A percentile compares a stretch with the other conserved stretches of the same genome.
These are phyloP conservation scores for Vitis hybrid DNA, from an alignment of 177 flowering plant genomes.

Conservation along the genomic window DNA sequence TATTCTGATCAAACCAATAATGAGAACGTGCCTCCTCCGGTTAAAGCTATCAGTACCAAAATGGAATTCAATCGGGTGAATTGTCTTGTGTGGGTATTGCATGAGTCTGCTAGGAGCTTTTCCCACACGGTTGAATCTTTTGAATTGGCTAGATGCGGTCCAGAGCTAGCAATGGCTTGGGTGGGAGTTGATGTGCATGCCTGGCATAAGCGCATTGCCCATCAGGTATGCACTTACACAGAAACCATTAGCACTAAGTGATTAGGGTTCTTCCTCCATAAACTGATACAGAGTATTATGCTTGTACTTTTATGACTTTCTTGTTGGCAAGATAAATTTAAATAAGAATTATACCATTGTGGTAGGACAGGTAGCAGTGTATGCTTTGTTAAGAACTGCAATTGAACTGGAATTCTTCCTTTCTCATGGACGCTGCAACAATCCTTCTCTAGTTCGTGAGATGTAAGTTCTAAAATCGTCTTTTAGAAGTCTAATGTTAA, in stretches of 20 bases:
- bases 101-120: slow-evolving; percentile 63
- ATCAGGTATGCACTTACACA: slow-evolving; percentile 40
- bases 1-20: slow-evolving; percentile 17
- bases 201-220: slow-evolving; percentile 61
- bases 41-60: slow-evolving; percentile 10
- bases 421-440: slow-evolving; percentile 32
- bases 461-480: slow-evolving; percentile 38
- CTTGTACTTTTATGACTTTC: not conserved
- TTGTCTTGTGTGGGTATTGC: slow-evolving; percentile 50
- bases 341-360: slow-evolving; percentile 6
- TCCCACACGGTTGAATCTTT: slow-evolving; percentile 37
- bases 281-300: not conserved
- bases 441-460: slow-evolving; percentile 33
- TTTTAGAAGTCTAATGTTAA: not conserved
- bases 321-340: not conserved
- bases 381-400: slow-evolving; percentile 47
- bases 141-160: slow-evolving; percentile 31
- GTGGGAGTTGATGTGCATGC: slow-evolving; percentile 64
- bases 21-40: slow-evolving; percentile 15
- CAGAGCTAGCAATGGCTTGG: slow-evolving; percentile 72
- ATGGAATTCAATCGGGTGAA: slow-evolving; percentile 37
- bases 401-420: slow-evolving; percentile 38
- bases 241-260: not conserved
- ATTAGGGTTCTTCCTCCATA: no score
- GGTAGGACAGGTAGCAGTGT: slow-evolving; percentile 52